These are phyloP conservation scores for Hyphopichia pseudoburtonii DNA, from an alignment of 1,139 yeast species.

Conservation along the genomic window DNA sequence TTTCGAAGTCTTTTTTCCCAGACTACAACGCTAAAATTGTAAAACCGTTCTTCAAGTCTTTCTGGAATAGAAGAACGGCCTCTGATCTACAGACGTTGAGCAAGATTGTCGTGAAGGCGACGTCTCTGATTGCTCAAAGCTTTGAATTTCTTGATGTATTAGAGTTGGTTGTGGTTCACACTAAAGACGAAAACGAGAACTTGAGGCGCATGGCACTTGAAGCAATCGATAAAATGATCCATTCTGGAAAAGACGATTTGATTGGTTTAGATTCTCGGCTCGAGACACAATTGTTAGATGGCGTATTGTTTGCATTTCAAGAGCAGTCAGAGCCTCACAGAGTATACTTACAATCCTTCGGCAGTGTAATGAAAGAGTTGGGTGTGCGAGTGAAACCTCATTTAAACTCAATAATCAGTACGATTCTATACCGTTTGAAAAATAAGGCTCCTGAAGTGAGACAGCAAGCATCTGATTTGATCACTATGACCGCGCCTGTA, in stretches of 20 bases:
- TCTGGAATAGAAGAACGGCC: slow-evolving; percentile 79
- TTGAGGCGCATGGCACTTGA: slow-evolving; percentile 79
- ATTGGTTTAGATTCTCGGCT: slow-evolving; percentile 39
- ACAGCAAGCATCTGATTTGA: slow-evolving; percentile 83
- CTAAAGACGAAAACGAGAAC: slow-evolving; percentile 84
- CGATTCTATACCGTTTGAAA: slow-evolving; percentile 71
- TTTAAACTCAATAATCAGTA: slow-evolving; percentile 70
- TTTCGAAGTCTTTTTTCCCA: slow-evolving; percentile 27
- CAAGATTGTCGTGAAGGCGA: slow-evolving; percentile 70
- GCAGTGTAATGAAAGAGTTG: slow-evolving; percentile 63
- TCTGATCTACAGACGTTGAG: slow-evolving; percentile 48
- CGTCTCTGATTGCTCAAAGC: slow-evolving; percentile 63
- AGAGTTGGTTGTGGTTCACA: slow-evolving; percentile 52
- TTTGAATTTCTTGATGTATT: slow-evolving; percentile 67
- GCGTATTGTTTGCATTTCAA: slow-evolving; percentile 80
- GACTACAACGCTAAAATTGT: slow-evolving; percentile 45
- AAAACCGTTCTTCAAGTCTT: slow-evolving; percentile 64
- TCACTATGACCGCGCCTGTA: slow-evolving; percentile 65
- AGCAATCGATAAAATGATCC: slow-evolving; percentile 45
- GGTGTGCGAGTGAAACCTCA: slow-evolving; percentile 75
- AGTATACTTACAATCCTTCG: slow-evolving; percentile 63
- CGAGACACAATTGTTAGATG: slow-evolving; percentile 76
- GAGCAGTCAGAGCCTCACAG: slow-evolving; percentile 62
- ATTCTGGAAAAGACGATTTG: slow-evolving; percentile 28
- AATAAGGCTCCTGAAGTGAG: slow-evolving; percentile 73